Conservation (phyloP, 352 stramenopile species). For the Globisporangium spinosum region DNA sequence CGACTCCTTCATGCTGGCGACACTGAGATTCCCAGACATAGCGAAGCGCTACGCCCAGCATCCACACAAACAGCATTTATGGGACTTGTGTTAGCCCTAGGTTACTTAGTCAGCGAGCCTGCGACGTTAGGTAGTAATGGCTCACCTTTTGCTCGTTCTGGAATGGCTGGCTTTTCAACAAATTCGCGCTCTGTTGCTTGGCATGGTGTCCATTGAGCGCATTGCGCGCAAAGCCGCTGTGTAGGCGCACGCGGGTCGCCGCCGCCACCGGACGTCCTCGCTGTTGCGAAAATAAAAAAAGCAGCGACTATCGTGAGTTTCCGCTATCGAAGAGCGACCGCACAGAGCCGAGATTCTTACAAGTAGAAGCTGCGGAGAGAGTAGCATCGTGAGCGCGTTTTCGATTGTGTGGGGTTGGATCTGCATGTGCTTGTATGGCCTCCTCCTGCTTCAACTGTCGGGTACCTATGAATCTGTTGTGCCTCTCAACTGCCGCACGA, state of each 20-base stretch:
- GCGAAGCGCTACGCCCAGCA: constrained; percentile 10
- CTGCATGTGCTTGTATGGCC: background rate
- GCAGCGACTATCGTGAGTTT: no score
- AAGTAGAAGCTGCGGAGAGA: constrained; percentile 2
- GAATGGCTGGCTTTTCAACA: constrained; percentile 9
- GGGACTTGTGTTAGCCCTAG: background rate
- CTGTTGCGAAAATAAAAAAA: background rate
- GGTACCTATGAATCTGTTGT: no score
- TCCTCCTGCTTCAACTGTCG: background rate
- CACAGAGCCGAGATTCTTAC: background rate
- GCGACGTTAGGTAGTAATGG: background rate
- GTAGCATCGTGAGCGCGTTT: constrained; percentile 1
- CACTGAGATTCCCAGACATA: constrained; percentile 13
- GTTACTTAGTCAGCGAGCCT: background rate
- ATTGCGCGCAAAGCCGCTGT: constrained; percentile 4
- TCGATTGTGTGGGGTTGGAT: background rate
- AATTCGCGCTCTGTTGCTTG: background rate
- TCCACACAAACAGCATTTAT: background rate
- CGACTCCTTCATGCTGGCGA: constrained; percentile 22
- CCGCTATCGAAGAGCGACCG: no score
- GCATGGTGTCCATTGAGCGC: background rate
- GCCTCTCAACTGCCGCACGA: background rate
- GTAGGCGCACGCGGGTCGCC: background rate
- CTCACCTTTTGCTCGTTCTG: constrained; percentile 9
- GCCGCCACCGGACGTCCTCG: background rate